Evolutionary conservation across 345 rosid genomes (phyloP).

Genomic region (Boechera retrofracta): DNA sequence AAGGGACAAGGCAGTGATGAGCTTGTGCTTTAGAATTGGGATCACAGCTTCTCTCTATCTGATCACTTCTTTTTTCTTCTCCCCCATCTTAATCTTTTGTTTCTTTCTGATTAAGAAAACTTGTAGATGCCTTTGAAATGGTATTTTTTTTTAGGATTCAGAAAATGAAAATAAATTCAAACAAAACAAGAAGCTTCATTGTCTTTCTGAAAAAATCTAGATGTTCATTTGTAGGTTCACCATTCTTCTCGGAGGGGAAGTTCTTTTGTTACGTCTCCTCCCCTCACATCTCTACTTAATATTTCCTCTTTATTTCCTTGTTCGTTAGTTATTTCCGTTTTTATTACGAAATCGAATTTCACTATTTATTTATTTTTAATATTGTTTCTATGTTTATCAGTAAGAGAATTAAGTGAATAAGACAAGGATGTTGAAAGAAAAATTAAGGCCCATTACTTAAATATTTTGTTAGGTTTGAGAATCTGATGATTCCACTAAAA

Average conservation of each 20-base stretch:
- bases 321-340: constrained; percentile 16
- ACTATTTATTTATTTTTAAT: neutral
- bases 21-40: constrained; percentile 66
- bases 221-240: constrained; percentile 39
- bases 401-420: neutral
- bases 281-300: constrained; percentile 33
- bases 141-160: neutral
- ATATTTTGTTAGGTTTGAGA: too few species aligned
- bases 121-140: constrained; percentile 22
- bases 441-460: neutral
- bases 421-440: neutral
- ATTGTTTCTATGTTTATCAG: neutral
- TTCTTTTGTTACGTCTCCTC: constrained; percentile 39
- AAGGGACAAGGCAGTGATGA: constrained; percentile 53
- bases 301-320: constrained; percentile 23
- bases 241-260: constrained; percentile 42
- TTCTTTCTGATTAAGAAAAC: constrained; percentile 13
- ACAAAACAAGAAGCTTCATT: constrained; percentile 31
- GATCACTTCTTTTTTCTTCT: constrained; percentile 64
- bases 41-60: constrained; percentile 72
- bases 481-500: too few species aligned
- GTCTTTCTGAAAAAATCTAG: constrained; percentile 11
- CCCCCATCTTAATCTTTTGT: constrained; percentile 49
- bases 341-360: neutral
- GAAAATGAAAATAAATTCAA: neutral